These are phyloP conservation scores for Mycena polygramma DNA, from an alignment of 768 basidiomycete genomes.

Conservation along the genomic window DNA sequence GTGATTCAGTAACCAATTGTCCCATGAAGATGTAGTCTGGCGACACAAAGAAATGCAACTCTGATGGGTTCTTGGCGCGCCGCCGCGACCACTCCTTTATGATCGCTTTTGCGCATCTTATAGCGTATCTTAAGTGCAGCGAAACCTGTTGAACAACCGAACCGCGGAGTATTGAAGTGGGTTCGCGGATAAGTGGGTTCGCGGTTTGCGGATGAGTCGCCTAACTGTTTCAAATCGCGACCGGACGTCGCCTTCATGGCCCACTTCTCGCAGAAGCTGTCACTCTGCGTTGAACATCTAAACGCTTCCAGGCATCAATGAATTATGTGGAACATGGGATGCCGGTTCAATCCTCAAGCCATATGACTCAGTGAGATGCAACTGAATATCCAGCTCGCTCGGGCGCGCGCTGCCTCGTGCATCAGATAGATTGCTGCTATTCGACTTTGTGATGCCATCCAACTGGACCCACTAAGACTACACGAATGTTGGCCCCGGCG, in stretches of 20 bases:
- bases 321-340: neutral
- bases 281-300: neutral
- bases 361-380: too few species aligned
- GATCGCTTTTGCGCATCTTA: neutral
- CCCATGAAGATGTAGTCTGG: constrained; percentile 10
- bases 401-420: neutral
- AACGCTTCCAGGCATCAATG: neutral
- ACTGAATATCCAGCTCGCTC: neutral
- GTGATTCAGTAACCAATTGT: neutral
- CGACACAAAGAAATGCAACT: constrained; percentile 9
- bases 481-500: neutral
- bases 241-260: too few species aligned
- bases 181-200: too few species aligned
- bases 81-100: neutral
- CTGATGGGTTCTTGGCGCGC: neutral
- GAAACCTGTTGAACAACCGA: neutral
- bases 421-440: neutral
- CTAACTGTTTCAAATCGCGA: neutral
- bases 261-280: neutral
- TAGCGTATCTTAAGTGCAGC: neutral
- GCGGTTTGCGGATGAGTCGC: neutral
- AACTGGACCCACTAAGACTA: constrained; percentile 27
- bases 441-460: constrained; percentile 18
- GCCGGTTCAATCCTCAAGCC: neutral
- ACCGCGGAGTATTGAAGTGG: too few species aligned